These are phyloP conservation scores for Apiospora marii DNA, from an alignment of 2,329 filamentous ascomycete species.

Conservation along the genomic window DNA sequence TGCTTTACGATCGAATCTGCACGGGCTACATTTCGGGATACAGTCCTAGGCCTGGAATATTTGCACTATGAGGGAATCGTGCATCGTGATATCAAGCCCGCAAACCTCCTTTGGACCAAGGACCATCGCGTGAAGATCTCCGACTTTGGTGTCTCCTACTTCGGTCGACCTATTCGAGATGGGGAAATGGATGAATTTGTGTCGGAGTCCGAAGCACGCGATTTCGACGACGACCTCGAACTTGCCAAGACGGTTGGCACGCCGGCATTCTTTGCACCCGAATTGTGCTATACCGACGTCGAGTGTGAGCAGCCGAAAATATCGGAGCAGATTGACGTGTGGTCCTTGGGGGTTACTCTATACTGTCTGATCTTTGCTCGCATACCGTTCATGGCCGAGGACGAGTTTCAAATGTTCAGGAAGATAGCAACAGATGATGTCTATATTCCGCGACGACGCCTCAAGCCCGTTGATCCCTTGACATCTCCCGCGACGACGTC, in stretches of 20 bases:
- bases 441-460: conserved; percentile 57
- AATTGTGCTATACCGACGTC: conserved; percentile 88
- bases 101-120: conserved; percentile 87
- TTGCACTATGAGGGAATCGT: conserved; percentile 88
- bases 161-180: conserved; percentile 86
- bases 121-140: conserved; percentile 95
- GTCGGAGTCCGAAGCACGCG: conserved; percentile 82
- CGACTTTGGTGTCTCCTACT: conserved; percentile 97
- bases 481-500: conserved; percentile 63
- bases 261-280: conserved; percentile 95
- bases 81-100: conserved; percentile 85
- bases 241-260: conserved; percentile 98
- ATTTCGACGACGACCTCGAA: conserved; percentile 92
- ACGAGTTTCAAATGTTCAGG: conserved; percentile 86
- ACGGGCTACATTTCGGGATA: conserved; percentile 87
- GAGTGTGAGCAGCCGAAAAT: conserved; percentile 76
- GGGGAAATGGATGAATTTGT: conserved; percentile 79
- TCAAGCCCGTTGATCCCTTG: conserved; percentile 76
- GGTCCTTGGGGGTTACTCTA: conserved; percentile 94
- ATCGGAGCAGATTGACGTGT: conserved; percentile 94
- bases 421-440: conserved; percentile 22
- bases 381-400: conserved; percentile 90
- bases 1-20: conserved; percentile 88
- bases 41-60: conserved; percentile 91
- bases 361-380: conserved; percentile 96